phyloP scores from a whole-genome alignment of 768 basidiomycete genomes.

The Collybia sordida region DNA sequence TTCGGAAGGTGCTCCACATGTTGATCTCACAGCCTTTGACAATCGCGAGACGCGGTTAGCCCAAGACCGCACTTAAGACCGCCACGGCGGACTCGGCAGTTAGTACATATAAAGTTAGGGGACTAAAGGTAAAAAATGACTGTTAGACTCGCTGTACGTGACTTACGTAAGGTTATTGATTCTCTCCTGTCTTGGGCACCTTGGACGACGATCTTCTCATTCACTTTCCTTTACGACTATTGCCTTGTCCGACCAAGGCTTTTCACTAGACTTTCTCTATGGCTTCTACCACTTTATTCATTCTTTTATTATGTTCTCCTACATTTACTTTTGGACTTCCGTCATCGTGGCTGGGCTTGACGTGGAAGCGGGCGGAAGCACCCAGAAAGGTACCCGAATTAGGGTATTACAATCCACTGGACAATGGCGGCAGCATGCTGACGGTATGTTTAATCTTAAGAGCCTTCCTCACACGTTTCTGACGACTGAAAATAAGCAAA shows the following conservation, averaged over 20 bases:
- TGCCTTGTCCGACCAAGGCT: neutral
- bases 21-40: too few species aligned
- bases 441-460: slow-evolving; percentile 49
- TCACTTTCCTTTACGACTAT: neutral
- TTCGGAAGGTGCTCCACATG: too few species aligned
- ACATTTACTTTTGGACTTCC: slow-evolving; percentile 15
- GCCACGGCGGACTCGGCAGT: too few species aligned
- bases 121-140: neutral
- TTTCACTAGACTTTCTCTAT: slow-evolving; percentile 1
- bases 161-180: neutral
- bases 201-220: neutral
- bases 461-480: neutral
- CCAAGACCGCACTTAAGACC: too few species aligned
- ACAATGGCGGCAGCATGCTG: slow-evolving; percentile 64
- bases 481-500: slow-evolving; percentile 35
- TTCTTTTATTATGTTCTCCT: slow-evolving; percentile 31
- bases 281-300: slow-evolving; percentile 18
- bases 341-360: neutral
- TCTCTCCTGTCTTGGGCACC: too few species aligned
- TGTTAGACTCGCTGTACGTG: neutral
- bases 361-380: slow-evolving; percentile 12
- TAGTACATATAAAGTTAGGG: too few species aligned
- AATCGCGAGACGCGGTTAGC: too few species aligned
- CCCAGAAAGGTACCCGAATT: slow-evolving; percentile 40
- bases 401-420: slow-evolving; percentile 61